These are phyloP conservation scores for Macroventuria anomochaeta DNA, from an alignment of 2,329 filamentous ascomycete species.

Conservation along the genomic window DNA sequence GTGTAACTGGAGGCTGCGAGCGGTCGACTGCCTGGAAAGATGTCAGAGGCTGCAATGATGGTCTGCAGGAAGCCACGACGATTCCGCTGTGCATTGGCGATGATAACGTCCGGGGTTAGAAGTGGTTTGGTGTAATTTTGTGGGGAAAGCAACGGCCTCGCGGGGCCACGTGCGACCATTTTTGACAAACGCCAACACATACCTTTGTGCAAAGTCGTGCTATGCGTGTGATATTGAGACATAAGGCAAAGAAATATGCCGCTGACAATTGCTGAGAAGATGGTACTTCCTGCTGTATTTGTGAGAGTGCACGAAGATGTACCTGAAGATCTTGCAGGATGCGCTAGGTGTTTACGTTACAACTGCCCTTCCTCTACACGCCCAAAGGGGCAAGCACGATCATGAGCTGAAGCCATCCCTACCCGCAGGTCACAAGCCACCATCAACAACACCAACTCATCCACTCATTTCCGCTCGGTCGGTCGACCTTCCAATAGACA, in stretches of 20 bases:
- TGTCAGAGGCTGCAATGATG: conserved; percentile 14
- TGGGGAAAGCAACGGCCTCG: conserved; percentile 17
- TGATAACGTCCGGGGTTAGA: conserved; percentile 7
- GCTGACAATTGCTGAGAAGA: not conserved
- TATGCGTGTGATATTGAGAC: not conserved
- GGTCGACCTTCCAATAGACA: conserved; percentile 21
- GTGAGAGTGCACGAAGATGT: not conserved
- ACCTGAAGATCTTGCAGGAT: not conserved
- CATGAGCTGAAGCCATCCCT: conserved; percentile 10
- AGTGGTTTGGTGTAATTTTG: conserved; percentile 8
- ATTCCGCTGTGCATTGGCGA: conserved; percentile 18
- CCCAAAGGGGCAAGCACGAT: conserved; percentile 11
- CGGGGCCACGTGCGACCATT: conserved; percentile 3
- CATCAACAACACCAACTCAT: conserved; percentile 12
- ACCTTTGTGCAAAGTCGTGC: conserved; percentile 3
- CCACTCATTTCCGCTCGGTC: conserved; percentile 14
- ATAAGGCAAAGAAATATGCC: not conserved
- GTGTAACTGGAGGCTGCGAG: conserved; percentile 7
- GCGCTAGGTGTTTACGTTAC: conserved; percentile 6
- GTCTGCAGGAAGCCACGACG: conserved; percentile 13
- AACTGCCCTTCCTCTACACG: conserved; percentile 5
- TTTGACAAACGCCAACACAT: conserved; percentile 1
- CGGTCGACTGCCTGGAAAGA: conserved; percentile 8
- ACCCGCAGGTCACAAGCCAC: conserved; percentile 32
- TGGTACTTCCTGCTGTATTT: not conserved